A percentile compares a stretch with the other conserved stretches of the same genome.
Conservation (phyloP, 225 moss, liverwort and hornwort genomes). For the Straminergon stramineum region DNA sequence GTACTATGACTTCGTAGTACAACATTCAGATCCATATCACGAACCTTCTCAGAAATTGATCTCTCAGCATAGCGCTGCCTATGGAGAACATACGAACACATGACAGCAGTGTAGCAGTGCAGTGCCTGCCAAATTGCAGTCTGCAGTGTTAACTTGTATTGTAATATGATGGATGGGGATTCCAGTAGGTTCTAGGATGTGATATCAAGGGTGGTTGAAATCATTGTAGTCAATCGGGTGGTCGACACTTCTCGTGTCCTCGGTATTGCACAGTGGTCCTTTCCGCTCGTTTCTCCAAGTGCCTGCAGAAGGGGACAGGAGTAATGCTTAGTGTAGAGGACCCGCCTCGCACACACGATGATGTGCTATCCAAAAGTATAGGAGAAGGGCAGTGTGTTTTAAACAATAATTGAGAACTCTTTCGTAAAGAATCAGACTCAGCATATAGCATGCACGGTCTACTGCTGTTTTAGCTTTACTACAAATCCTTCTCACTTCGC, state of each 20-base stretch:
- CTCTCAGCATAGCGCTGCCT: constrained; percentile 47
- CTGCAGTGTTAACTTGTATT: background rate
- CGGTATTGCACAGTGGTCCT: background rate
- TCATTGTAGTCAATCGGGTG: background rate
- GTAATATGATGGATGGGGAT: background rate
- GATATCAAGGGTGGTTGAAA: background rate
- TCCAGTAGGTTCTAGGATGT: background rate
- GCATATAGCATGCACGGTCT: background rate
- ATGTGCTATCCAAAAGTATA: background rate
- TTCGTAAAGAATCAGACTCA: background rate
- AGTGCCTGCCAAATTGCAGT: background rate
- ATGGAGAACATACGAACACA: constrained; percentile 9
- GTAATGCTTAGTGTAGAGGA: background rate
- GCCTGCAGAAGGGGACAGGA: background rate
- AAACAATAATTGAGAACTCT: background rate
- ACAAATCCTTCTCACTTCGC: background rate
- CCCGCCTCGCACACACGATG: background rate
- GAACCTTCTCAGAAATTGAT: constrained; percentile 50
- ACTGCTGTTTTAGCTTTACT: background rate
- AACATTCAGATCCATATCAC: constrained; percentile 43
- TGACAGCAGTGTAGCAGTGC: constrained; percentile 4
- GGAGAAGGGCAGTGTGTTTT: background rate
- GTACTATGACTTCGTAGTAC: constrained; percentile 62
- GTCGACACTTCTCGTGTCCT: background rate
- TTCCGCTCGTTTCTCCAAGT: background rate